Evolutionary conservation across 1,139 yeast genomes (phyloP), one percentile per base, ranked within the genome.

Genomic region (Candida sojae): DNA sequence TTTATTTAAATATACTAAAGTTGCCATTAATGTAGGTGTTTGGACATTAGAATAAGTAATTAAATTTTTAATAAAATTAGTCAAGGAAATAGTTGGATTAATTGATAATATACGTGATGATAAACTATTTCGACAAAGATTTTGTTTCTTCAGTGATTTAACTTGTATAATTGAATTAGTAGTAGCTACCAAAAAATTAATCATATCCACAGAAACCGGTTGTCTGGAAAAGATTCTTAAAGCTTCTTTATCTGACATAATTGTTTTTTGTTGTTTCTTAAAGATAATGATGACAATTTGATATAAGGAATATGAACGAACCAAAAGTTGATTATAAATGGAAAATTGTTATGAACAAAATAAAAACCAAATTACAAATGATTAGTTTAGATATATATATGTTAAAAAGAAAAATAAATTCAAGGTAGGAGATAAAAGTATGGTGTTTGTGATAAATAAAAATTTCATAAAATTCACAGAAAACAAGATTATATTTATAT

Each of bases 11-110:
- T 89, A 92, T 10, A 91, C 91, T 47, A 90, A 74, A 2, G 96
- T 80, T 13, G 97, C 86, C 98, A 93, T 92, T 48, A 93, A 76
- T 1, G 98, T 93, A 37, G 97, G 92, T 3, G 96, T 88, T 70
- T 92, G 97, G 25, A 93, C 98, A 64, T 92, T 91, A 11, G 97
- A 89, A 60, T 87, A 83, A 49, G 75, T 77, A 53, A 92, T 85
- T 56, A 92, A 73, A 44, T 79, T 81, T 54, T 83, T 77, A 57
- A 92, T 91, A 71, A 92, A 92, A 13, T 71, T 70, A 42, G 74
- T 73, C 53, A 93, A 64, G 6, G 73, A 58, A 31, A 68, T 61
- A 10, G 49, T 53, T 39, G 53, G 50, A 48, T 58, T 61, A 28
- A 47, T 32, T 8, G 47, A 40, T 32, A 42, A 8, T 17, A 49